Evolutionary conservation across 768 basidiomycete genomes (phyloP), one percentile per base, ranked within the genome.

Genomic region (Brasilioporus rufonigricans): DNA sequence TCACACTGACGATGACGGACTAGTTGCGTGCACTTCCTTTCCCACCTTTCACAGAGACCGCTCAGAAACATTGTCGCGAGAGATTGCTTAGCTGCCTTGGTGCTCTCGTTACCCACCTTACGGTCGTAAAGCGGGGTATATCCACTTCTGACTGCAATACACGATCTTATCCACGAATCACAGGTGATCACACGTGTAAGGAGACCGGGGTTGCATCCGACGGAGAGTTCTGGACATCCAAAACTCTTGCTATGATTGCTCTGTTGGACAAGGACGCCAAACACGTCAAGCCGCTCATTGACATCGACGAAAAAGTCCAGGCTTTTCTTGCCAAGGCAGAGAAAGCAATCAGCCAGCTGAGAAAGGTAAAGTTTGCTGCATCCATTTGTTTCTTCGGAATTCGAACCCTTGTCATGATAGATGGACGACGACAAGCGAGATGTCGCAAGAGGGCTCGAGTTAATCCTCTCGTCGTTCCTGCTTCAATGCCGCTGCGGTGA

Each of bases 161-260:
- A 36, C 50, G 16, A 29, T 18, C 52, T 36, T 46, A 39, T 13
- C 65, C 31, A 61, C 31, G 7, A 2, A 1, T 11, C 7, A 47
- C 35, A 67, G 75, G 75, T 33, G 80, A 82, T 39, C 83, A 80
- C 57, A 70, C 77, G 1, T 69, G 69, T 21, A 88, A 85, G 66
- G 65, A 77, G n/a, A 68, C 80, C 18, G 87, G 81, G 2, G 80
- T 82, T 21, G 81, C 87, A 35, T 79, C 83, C 8, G 81, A 90
- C 54, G 91, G 91, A 27, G 80, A 86, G 61, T 83, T 91, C 57
- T 97, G 93, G 93, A 75, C 89, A 10, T 77, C 83, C 4, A 83
- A 83, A 63, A 80, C 83, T 11, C 74, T 93, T 12, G 66, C 73
- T 6, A 82, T 77, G 13, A 77, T 90, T 52, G 72, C 74, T 45